Conservation (phyloP, 306 rosid genomes). For the Sindora glabra region DNA sequence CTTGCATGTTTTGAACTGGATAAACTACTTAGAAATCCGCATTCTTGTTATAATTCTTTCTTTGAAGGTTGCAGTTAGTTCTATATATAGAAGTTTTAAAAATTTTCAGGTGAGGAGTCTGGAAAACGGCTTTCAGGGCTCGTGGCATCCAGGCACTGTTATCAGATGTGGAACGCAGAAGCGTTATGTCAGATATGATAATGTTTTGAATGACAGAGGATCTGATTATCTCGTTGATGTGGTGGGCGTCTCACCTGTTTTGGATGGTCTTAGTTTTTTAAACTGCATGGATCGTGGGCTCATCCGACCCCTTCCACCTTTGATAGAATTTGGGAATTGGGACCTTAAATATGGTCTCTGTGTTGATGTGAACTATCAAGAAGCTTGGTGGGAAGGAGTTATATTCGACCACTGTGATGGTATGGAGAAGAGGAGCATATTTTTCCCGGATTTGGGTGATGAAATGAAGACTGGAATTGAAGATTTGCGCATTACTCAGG, state of each 20-base stretch:
- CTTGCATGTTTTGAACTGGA: too few relatives aligned
- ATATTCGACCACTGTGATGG: constrained; percentile 59
- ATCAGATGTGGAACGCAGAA: constrained; percentile 25
- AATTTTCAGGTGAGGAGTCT: constrained; percentile 64
- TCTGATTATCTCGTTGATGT: constrained; percentile 23
- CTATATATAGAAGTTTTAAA: constrained; percentile 1
- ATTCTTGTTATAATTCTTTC: too few relatives aligned
- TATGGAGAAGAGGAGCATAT: constrained; percentile 42
- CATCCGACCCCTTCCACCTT: constrained; percentile 68
- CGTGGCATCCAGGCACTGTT: constrained; percentile 74
- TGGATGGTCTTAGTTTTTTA: constrained; percentile 31
- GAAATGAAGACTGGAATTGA: constrained; percentile 36
- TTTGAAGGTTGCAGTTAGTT: neutral
- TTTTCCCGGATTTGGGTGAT: constrained; percentile 85
- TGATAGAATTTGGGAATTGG: constrained; percentile 1
- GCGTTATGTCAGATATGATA: constrained; percentile 47
- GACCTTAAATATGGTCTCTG: constrained; percentile 57
- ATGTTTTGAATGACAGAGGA: constrained; percentile 35
- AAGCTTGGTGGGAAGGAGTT: constrained; percentile 99
- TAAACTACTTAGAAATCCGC: too few relatives aligned
- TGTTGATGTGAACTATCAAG: constrained; percentile 59
- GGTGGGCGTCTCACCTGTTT: constrained; percentile 36
- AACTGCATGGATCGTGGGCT: constrained; percentile 19
- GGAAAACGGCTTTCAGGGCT: constrained; percentile 74
- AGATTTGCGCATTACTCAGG: constrained; percentile 51